phyloP scores from a whole-genome alignment of 441 rosid genomes.

The Erodium moschatum region DNA sequence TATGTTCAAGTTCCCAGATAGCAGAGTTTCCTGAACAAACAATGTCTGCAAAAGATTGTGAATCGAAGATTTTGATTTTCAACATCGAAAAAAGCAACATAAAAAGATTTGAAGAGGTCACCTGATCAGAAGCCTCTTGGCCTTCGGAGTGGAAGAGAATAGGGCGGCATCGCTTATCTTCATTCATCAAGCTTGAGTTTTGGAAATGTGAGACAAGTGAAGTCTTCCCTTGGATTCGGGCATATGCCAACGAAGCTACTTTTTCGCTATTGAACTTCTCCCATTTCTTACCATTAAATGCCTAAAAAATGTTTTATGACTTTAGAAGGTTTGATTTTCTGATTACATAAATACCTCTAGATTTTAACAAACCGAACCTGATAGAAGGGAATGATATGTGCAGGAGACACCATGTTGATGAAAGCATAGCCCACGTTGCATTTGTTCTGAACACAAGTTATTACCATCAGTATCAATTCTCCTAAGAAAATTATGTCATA shows the following conservation, averaged over 20 bases:
- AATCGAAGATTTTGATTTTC: not conserved
- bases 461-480: constrained; percentile 16
- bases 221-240: constrained; percentile 75
- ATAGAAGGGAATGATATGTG: constrained; percentile 62
- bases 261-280: constrained; percentile 81
- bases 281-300: constrained; percentile 72
- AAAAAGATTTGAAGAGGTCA: constrained; percentile 16
- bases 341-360: not conserved
- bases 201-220: constrained; percentile 71
- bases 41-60: constrained; percentile 9
- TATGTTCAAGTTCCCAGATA: constrained; percentile 59
- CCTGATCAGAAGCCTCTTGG: constrained; percentile 49
- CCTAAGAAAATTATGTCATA: not conserved
- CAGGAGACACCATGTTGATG: constrained; percentile 72
- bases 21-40: constrained; percentile 45
- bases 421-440: constrained; percentile 87
- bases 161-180: constrained; percentile 60
- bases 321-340: not conserved
- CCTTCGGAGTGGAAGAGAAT: constrained; percentile 56
- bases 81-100: too few relatives aligned
- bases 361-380: constrained; percentile 35
- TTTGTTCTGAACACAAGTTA: constrained; percentile 53
- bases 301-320: constrained; percentile 34
- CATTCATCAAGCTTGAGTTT: constrained; percentile 64
- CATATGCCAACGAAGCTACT: constrained; percentile 69